Evolutionary conservation across 371 early-diverging fungal genomes (phyloP), one percentile per base, ranked within the genome.

Genomic region (Mortierella sp.): DNA sequence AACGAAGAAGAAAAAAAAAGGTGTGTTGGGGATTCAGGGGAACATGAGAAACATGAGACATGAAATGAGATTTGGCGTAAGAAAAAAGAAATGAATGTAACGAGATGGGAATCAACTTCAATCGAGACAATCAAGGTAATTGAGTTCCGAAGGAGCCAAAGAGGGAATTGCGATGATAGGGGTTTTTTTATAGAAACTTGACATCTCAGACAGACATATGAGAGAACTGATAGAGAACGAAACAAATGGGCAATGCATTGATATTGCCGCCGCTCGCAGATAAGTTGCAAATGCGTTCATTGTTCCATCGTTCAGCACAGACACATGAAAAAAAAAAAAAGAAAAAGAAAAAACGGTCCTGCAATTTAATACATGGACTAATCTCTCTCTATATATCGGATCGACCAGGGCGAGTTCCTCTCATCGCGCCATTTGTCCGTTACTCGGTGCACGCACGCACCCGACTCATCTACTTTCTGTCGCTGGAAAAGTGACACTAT

Each of bases 221-320:
- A 55, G 55, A 55, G 28, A n/a, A 19, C 48, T n/a, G 48, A 48
- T 48, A 48, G 48, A 4, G 48, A 48, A 48, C 19, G 16, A n/a
- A 36, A 36, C 36, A 48, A 48, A 48, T 48, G n/a, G 48, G 19
- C 48, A 19, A 48, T 19, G 48, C 48, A 4, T 9, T 22, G 19
- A 55, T 24, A 55, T 55, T 55, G 13, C 28, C 55, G 7, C 7
- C n/a, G 48, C n/a, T 48, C 28, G 28, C 4, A 9, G 55, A 55
- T 55, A 24, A 28, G 15, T 24, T 1, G 15, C 22, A 24, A 52
- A 55, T 55, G 28, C 55, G 22, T 1, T 55, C 55, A 55, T 55
- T 7, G 55, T 55, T 55, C 55, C 55, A 55, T 55, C 28, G 55
- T 55, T 55, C 55, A 55, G 55, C 55, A 55, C 55, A 55, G 55